Conservation (phyloP, 768 basidiomycete genomes). For the Tubosaeta sp. region DNA sequence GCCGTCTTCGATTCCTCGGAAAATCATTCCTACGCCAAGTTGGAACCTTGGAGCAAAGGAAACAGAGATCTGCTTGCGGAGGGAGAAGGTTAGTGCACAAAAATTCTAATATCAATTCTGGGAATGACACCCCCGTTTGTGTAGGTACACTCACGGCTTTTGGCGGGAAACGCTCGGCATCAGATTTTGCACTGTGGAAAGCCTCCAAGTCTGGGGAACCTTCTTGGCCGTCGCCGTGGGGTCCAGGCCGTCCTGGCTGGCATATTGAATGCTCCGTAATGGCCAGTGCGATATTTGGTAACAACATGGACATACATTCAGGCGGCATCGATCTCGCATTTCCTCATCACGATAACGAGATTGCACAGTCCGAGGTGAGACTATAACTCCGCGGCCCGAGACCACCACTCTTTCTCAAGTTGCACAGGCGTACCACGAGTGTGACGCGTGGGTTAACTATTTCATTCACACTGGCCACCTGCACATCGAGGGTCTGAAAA, state of each 20-base stretch:
- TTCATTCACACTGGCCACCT: conserved; percentile 98
- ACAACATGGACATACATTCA: conserved; percentile 95
- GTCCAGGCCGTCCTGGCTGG: conserved; percentile 90
- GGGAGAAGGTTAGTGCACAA: conserved; percentile 67
- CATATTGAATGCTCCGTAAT: conserved; percentile 99
- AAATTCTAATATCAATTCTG: background rate
- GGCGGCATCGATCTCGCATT: conserved; percentile 98
- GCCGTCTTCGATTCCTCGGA: conserved; percentile 70
- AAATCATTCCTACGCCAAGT: conserved; percentile 84
- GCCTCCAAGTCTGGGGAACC: conserved; percentile 95
- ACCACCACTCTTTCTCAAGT: conserved; percentile 6
- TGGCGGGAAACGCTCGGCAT: conserved; percentile 66
- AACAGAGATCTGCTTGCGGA: conserved; percentile 87
- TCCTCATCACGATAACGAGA: conserved; percentile 98
- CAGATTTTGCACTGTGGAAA: conserved; percentile 99
- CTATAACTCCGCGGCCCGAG: conserved; percentile 3
- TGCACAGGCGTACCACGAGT: conserved; percentile 85
- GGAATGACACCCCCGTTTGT: background rate
- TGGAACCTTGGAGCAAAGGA: conserved; percentile 95
- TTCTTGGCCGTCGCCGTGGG: conserved; percentile 96
- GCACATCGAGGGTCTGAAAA: conserved; percentile 97
- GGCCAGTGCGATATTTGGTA: conserved; percentile 87
- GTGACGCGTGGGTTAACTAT: conserved; percentile 94
- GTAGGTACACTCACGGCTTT: conserved; percentile 55
- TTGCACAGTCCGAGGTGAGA: conserved; percentile 91